phyloP scores from a whole-genome alignment of 2,329 filamentous ascomycete species.

The Penicillium sp. region DNA sequence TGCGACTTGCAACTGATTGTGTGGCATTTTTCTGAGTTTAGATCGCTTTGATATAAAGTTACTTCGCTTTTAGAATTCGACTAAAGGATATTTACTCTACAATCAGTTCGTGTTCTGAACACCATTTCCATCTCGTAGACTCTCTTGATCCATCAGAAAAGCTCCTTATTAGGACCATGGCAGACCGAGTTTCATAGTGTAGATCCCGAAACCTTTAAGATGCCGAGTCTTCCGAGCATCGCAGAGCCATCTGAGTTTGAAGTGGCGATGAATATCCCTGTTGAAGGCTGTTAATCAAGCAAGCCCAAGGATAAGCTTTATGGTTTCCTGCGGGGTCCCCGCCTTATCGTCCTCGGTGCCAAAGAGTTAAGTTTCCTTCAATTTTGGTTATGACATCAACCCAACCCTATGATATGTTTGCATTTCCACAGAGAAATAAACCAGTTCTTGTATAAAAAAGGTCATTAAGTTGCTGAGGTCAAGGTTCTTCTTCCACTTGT shows the following conservation, averaged over 20 bases:
- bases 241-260: background rate
- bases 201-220: background rate
- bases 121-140: background rate
- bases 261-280: background rate
- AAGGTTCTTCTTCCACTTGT: background rate
- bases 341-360: background rate
- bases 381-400: background rate
- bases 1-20: background rate
- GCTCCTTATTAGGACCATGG: too few species aligned
- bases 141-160: background rate
- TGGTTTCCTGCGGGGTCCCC: background rate
- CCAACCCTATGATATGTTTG: background rate
- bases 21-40: background rate
- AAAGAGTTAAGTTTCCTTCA: background rate
- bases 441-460: background rate
- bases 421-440: background rate
- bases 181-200: background rate
- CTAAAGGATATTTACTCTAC: too few species aligned
- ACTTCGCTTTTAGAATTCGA: background rate
- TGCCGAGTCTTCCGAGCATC: background rate
- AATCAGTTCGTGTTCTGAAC: background rate
- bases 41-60: background rate
- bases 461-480: too few species aligned
- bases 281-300: background rate
- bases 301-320: background rate